phyloP scores from a whole-genome alignment of 2,329 filamentous ascomycete genomes.

The Clonostachys solani region DNA sequence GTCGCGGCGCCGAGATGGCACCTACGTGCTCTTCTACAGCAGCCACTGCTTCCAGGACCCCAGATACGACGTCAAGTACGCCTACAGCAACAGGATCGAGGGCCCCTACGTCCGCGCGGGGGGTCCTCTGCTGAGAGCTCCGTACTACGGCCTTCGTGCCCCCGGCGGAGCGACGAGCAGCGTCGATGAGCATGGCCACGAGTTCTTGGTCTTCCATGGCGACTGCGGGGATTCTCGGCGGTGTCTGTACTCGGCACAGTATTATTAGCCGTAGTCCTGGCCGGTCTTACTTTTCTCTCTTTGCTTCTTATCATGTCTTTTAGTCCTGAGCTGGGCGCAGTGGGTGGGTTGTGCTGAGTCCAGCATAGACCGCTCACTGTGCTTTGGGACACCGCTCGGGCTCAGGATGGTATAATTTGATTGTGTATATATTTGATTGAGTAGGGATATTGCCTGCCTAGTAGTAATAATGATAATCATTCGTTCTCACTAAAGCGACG shows the following conservation, averaged over 20 bases:
- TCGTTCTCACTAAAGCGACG: no score
- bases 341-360: no score
- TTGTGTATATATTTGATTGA: no score
- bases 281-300: no score
- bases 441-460: no score
- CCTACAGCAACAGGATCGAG: slow-evolving; percentile 32
- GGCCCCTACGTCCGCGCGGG: slow-evolving; percentile 30
- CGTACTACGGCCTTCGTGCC: slow-evolving; percentile 27
- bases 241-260: slow-evolving; percentile 28
- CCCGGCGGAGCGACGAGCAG: slow-evolving; percentile 34
- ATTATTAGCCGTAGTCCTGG: not conserved
- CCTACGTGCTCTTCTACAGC: slow-evolving; percentile 60
- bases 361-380: no score
- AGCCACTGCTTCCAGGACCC: slow-evolving; percentile 52
- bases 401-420: no score
- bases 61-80: slow-evolving; percentile 57
- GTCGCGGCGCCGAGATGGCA: slow-evolving; percentile 35
- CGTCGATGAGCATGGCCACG: slow-evolving; percentile 12
- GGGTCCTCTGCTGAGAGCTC: slow-evolving; percentile 25
- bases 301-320: no score
- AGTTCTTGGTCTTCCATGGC: slow-evolving; percentile 28
- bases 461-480: no score
- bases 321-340: no score
- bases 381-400: no score
- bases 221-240: slow-evolving; percentile 21